Percentiles rank a stretch among this genome's conserved stretches.
phyloP scores from a whole-genome alignment of 306 rosid species.

The Dryas alaskensis region DNA sequence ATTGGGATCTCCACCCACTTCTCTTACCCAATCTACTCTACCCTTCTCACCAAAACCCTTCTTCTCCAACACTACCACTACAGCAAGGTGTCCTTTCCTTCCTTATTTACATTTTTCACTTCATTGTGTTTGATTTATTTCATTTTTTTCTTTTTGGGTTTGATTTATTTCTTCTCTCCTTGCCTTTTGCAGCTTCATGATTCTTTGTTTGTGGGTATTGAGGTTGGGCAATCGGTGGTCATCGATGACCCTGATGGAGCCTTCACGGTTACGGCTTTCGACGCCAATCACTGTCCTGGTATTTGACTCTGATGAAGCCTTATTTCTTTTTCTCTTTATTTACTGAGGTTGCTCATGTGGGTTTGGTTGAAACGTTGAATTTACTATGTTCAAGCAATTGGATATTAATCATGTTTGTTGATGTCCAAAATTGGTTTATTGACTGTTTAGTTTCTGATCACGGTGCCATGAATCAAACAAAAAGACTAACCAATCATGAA shows the following conservation, averaged over 20 bases:
- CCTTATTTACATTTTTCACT: background rate
- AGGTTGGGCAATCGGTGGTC: slow-evolving; percentile 46
- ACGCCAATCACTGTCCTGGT: slow-evolving; percentile 86
- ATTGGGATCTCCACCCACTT: slow-evolving; percentile 43
- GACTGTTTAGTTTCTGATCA: too few species aligned
- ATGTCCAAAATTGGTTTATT: too few species aligned
- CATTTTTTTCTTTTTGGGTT: background rate
- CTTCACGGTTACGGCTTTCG: slow-evolving; percentile 63
- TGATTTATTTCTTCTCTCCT: background rate
- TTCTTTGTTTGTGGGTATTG: slow-evolving; percentile 49
- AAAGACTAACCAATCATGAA: background rate
- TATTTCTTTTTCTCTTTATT: too few species aligned
- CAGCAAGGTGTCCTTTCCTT: slow-evolving; percentile 25
- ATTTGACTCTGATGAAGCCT: background rate
- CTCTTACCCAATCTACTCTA: slow-evolving; percentile 61
- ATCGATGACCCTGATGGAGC: slow-evolving; percentile 55
- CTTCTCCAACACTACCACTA: slow-evolving; percentile 44
- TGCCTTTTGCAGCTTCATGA: slow-evolving; percentile 38
- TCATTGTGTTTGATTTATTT: background rate
- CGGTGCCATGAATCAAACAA: too few species aligned
- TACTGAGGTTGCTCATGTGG: too few species aligned
- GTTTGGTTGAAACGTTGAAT: too few species aligned
- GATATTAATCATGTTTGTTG: too few species aligned
- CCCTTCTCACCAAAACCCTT: slow-evolving; percentile 59
- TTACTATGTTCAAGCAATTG: too few species aligned